Conservation (phyloP, 2,329 filamentous ascomycete genomes). For the Pyrenophora teres region DNA sequence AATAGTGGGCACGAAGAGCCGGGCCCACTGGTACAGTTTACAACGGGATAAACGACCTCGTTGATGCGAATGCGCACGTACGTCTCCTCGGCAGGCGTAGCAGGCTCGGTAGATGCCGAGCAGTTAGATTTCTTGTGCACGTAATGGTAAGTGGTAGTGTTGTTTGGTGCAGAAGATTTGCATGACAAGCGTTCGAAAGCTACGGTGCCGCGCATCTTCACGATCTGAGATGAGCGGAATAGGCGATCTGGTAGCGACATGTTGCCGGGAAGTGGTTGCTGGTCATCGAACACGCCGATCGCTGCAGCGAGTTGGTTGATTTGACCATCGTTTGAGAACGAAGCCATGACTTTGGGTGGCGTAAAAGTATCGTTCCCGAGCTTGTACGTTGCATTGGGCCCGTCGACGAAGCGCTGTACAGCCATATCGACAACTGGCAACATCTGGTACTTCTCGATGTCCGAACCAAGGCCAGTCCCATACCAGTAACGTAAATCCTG, state of each 20-base stretch:
- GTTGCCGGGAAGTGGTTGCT: constrained; percentile 56
- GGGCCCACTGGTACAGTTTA: constrained; percentile 60
- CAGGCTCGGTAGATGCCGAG: too few relatives aligned
- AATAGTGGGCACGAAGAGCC: constrained; percentile 46
- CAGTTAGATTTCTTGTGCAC: constrained; percentile 4
- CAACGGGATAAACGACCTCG: constrained; percentile 58
- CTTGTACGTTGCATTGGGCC: constrained; percentile 57
- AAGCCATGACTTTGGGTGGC: constrained; percentile 63
- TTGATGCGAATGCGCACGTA: constrained; percentile 4
- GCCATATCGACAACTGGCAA: constrained; percentile 63
- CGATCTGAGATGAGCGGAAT: constrained; percentile 61
- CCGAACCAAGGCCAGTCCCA: constrained; percentile 62
- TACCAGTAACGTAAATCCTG: constrained; percentile 73
- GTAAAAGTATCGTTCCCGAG: constrained; percentile 55
- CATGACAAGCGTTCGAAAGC: constrained; percentile 68
- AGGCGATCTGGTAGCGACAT: constrained; percentile 55
- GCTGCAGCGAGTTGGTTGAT: constrained; percentile 64
- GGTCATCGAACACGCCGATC: constrained; percentile 65
- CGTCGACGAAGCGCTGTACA: constrained; percentile 58
- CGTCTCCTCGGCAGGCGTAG: constrained; percentile 24
- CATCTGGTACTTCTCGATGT: constrained; percentile 63
- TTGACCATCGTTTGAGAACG: constrained; percentile 70
- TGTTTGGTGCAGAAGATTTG: constrained; percentile 13
- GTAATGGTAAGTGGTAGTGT: not conserved
- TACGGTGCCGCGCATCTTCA: constrained; percentile 68